Evolutionary conservation across 2,329 filamentous ascomycete species (phyloP).

Genomic region (Pseudogymnoascus sp.): DNA sequence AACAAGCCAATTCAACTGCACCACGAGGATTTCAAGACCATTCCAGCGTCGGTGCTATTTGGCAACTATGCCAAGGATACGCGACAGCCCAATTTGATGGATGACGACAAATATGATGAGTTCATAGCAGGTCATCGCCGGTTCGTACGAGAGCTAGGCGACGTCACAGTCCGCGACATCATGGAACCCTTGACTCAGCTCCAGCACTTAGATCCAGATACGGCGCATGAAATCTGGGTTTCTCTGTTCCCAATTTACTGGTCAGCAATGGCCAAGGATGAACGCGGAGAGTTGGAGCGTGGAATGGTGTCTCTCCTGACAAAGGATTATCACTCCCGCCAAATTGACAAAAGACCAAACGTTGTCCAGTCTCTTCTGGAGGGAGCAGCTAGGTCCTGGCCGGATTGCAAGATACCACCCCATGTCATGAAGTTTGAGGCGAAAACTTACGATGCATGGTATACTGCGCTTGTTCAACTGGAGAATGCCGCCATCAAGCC

Average conservation of each 20-base stretch:
- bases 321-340: slow-evolving; percentile 90
- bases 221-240: slow-evolving; percentile 87
- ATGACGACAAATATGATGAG: slow-evolving; percentile 74
- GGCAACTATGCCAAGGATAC: slow-evolving; percentile 65
- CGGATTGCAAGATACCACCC: slow-evolving; percentile 85
- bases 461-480: slow-evolving; percentile 82
- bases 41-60: slow-evolving; percentile 67
- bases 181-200: slow-evolving; percentile 86
- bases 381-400: slow-evolving; percentile 75
- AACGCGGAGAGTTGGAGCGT: slow-evolving; percentile 82
- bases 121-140: slow-evolving; percentile 71
- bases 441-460: slow-evolving; percentile 94
- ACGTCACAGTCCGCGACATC: slow-evolving; percentile 80
- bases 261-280: slow-evolving; percentile 80
- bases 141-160: slow-evolving; percentile 77
- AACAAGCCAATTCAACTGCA: slow-evolving; percentile 72
- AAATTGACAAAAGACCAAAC: slow-evolving; percentile 91
- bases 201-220: slow-evolving; percentile 76
- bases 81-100: slow-evolving; percentile 58
- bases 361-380: slow-evolving; percentile 89
- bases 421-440: slow-evolving; percentile 95
- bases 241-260: slow-evolving; percentile 88
- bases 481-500: slow-evolving; percentile 84
- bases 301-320: slow-evolving; percentile 85
- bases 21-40: slow-evolving; percentile 72